phyloP scores from a whole-genome alignment of 2,329 filamentous ascomycete species.

The Albophoma yamanashiensis region DNA sequence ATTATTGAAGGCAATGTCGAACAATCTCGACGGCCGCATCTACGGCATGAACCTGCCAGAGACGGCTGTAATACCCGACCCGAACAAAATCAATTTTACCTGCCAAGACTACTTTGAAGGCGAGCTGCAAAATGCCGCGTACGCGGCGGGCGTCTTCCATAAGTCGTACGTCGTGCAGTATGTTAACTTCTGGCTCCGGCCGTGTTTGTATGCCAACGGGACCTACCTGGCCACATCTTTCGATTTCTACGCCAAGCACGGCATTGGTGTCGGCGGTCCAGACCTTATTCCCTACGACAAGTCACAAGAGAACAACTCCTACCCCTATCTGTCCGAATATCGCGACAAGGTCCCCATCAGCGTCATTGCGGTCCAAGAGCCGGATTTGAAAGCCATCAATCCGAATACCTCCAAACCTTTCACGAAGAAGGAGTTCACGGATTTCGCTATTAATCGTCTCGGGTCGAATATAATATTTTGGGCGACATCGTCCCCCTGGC shows the following conservation, averaged over 20 bases:
- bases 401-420: not conserved
- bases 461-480: not conserved
- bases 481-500: too few relatives aligned
- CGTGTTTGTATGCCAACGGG: slow-evolving; percentile 6
- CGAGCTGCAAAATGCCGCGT: not conserved
- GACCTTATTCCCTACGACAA: not conserved
- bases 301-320: not conserved
- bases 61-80: slow-evolving; percentile 4
- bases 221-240: not conserved
- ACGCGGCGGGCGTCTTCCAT: slow-evolving; percentile 5
- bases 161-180: slow-evolving; percentile 9
- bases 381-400: not conserved
- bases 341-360: not conserved
- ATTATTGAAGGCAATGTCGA: slow-evolving; percentile 5
- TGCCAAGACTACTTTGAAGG: not conserved
- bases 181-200: slow-evolving; percentile 12
- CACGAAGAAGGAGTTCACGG: not conserved
- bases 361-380: not conserved
- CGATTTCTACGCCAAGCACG: not conserved
- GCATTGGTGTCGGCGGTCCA: not conserved
- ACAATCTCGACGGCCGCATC: slow-evolving; percentile 7
- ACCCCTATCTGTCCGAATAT: not conserved
- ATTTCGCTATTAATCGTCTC: not conserved
- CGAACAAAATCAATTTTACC: not conserved
- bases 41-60: slow-evolving; percentile 9